Evolutionary conservation across 2,329 filamentous ascomycete genomes (phyloP).

Genomic region (Fusarium bactridioides): DNA sequence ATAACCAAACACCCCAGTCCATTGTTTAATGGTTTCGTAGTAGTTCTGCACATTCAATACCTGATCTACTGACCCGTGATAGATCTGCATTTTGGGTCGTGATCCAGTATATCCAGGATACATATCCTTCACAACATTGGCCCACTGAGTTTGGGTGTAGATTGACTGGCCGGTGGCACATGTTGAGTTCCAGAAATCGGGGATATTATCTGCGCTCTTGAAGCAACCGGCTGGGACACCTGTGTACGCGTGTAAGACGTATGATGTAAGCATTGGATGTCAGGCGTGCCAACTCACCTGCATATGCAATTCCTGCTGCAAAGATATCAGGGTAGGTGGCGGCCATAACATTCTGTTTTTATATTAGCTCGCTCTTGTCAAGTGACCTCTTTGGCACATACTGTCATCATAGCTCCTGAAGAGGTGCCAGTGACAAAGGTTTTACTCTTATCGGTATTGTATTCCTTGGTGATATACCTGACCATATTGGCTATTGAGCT

Average conservation of each 20-base stretch:
- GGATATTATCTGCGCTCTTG: slow-evolving; percentile 49
- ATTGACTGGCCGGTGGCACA: slow-evolving; percentile 61
- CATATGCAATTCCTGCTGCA: slow-evolving; percentile 58
- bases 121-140: slow-evolving; percentile 53
- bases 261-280: neutral
- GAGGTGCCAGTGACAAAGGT: slow-evolving; percentile 56
- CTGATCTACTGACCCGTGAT: slow-evolving; percentile 62
- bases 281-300: slow-evolving; percentile 46
- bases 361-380: slow-evolving; percentile 16
- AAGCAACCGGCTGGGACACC: slow-evolving; percentile 67
- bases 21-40: slow-evolving; percentile 65
- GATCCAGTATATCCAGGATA: slow-evolving; percentile 59
- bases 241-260: slow-evolving; percentile 47
- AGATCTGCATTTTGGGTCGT: slow-evolving; percentile 66
- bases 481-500: slow-evolving; percentile 64
- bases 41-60: slow-evolving; percentile 63
- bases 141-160: slow-evolving; percentile 52
- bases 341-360: slow-evolving; percentile 53
- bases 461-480: slow-evolving; percentile 55
- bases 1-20: slow-evolving; percentile 60
- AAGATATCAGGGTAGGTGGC: slow-evolving; percentile 65
- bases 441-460: slow-evolving; percentile 55
- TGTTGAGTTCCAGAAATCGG: slow-evolving; percentile 61
- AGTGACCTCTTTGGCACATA: neutral
- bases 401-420: slow-evolving; percentile 39